Evolutionary conservation across 352 stramenopile species (phyloP).

Genomic region (Thraustotheca clavata): DNA sequence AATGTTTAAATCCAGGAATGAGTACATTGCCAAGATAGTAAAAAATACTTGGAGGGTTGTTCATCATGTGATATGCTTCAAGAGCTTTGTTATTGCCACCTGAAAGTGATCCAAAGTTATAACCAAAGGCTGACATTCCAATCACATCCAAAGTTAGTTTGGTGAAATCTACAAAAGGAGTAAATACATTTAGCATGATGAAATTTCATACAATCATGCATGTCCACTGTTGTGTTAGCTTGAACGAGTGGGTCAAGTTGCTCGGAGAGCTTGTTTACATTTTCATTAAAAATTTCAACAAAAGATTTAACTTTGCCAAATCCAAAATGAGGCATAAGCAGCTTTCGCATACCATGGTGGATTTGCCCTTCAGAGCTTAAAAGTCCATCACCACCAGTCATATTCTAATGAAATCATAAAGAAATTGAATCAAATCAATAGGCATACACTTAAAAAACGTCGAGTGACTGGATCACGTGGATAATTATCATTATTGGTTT

Average conservation of each 20-base stretch:
- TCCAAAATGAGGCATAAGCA: constrained; percentile 19
- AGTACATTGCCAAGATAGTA: not conserved
- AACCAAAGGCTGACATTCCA: constrained; percentile 18
- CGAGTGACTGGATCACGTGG: not conserved
- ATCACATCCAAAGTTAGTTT: constrained; percentile 20
- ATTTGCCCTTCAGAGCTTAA: constrained; percentile 10
- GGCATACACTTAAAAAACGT: constrained; percentile 1
- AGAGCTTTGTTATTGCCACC: not conserved
- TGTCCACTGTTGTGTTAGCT: constrained; percentile 6
- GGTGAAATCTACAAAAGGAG: constrained; percentile 2
- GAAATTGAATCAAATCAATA: not conserved
- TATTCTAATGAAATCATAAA: not conserved
- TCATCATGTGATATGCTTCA: constrained; percentile 14
- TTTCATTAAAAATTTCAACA: constrained; percentile 3
- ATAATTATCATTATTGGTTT: constrained; percentile 12
- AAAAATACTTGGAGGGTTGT: not conserved
- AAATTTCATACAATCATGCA: constrained; percentile 11
- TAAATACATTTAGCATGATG: not conserved
- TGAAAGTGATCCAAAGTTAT: constrained; percentile 11
- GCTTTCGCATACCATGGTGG: constrained; percentile 12
- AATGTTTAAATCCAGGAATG: not conserved
- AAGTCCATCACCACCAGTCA: constrained; percentile 14
- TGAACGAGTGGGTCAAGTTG: not conserved
- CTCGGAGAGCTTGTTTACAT: not conserved
- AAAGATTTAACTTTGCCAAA: constrained; percentile 15